phyloP scores from a whole-genome alignment of 2,329 filamentous ascomycete genomes.

The Chaetomium olivaceum region DNA sequence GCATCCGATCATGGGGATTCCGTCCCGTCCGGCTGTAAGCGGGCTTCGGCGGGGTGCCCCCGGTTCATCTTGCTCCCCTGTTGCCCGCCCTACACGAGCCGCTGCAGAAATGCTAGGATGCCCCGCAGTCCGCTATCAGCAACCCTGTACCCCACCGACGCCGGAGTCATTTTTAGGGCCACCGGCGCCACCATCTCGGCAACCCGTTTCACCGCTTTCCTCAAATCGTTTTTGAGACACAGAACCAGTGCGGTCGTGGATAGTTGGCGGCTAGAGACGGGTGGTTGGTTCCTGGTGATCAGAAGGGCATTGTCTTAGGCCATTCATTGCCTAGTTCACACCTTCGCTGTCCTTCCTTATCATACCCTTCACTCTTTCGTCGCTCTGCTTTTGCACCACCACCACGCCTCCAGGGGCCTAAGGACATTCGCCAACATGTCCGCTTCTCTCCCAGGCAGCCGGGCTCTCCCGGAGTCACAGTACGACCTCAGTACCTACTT shows the following conservation, averaged over 20 bases:
- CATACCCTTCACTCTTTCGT: not conserved
- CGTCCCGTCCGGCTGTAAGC: slow-evolving; percentile 11
- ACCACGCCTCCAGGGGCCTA: not conserved
- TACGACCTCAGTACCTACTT: slow-evolving; percentile 93
- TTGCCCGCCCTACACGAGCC: not conserved
- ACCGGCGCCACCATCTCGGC: slow-evolving; percentile 1
- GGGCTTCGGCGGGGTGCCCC: not conserved
- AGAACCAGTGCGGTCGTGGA: slow-evolving; percentile 4
- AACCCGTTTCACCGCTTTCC: slow-evolving; percentile 21
- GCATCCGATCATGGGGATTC: not conserved
- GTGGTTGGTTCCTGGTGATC: not conserved
- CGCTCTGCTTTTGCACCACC: not conserved
- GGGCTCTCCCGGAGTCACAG: slow-evolving; percentile 86
- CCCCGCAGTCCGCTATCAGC: slow-evolving; percentile 25
- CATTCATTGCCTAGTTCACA: not conserved
- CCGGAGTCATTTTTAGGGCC: slow-evolving; percentile 26
- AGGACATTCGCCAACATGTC: slow-evolving; percentile 52
- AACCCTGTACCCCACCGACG: slow-evolving; percentile 26
- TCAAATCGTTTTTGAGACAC: slow-evolving; percentile 13
- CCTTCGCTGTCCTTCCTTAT: not conserved
- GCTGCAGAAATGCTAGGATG: not conserved
- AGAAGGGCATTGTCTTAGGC: not conserved
- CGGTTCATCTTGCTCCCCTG: slow-evolving; percentile 4
- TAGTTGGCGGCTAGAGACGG: not conserved
- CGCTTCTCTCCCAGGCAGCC: slow-evolving; percentile 63